Evolutionary conservation across 2,329 filamentous ascomycete genomes (phyloP).

Genomic region (Chrysosporium keratinophilum): DNA sequence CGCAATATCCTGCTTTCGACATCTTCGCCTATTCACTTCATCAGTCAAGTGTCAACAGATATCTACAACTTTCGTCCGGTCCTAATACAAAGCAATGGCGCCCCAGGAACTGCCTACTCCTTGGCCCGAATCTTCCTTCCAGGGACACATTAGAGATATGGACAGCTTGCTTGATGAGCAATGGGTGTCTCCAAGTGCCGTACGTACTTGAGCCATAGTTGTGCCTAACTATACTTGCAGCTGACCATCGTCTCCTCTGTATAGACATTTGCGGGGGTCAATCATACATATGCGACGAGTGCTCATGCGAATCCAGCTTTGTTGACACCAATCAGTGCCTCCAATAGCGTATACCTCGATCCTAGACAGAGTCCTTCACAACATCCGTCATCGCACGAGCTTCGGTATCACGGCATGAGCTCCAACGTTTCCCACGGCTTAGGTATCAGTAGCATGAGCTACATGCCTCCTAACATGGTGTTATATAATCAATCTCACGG

Average conservation of each 20-base stretch:
- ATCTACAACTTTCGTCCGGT: not conserved
- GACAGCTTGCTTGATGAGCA: constrained; percentile 11
- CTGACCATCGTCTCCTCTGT: constrained; percentile 5
- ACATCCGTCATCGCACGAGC: constrained; percentile 31
- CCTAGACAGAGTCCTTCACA: constrained; percentile 26
- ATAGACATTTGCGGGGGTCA: constrained; percentile 22
- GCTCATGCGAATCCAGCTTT: constrained; percentile 24
- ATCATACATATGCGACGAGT: constrained; percentile 28
- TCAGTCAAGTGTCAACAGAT: not conserved
- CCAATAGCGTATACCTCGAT: constrained; percentile 27
- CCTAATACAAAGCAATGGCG: constrained; percentile 7
- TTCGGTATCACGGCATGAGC: constrained; percentile 25
- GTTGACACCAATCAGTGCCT: constrained; percentile 33
- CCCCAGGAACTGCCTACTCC: constrained; percentile 8
- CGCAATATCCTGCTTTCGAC: not conserved
- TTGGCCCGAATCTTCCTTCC: constrained; percentile 14
- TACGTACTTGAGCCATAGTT: constrained; percentile 2
- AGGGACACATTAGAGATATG: constrained; percentile 9
- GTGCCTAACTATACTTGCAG: not conserved
- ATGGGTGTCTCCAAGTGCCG: constrained; percentile 16
- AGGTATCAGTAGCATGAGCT: constrained; percentile 28
- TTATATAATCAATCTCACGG: constrained; percentile 19
- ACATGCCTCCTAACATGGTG: constrained; percentile 22
- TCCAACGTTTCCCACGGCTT: constrained; percentile 28
- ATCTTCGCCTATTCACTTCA: not conserved